These are phyloP conservation scores for Collybia sp. DNA, from an alignment of 768 basidiomycete species.

Conservation along the genomic window DNA sequence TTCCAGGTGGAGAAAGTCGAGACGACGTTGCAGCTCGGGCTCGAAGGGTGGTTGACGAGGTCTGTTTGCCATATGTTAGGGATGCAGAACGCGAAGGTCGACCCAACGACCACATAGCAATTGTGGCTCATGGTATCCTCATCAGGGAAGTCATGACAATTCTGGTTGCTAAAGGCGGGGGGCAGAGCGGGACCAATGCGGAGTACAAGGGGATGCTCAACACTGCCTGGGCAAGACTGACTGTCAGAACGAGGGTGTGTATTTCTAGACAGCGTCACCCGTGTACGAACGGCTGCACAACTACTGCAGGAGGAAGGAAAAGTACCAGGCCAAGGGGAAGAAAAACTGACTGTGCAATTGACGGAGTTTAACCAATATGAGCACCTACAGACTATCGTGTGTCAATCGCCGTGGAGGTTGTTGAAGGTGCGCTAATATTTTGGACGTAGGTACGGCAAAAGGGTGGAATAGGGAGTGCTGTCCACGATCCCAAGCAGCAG, in stretches of 20 bases:
- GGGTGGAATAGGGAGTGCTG: constrained; percentile 68
- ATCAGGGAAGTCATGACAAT: constrained; percentile 55
- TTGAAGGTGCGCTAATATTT: neutral
- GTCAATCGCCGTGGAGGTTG: constrained; percentile 16
- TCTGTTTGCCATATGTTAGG: constrained; percentile 54
- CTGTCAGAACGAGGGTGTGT: constrained; percentile 34
- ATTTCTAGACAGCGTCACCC: neutral
- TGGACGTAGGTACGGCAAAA: constrained; percentile 49
- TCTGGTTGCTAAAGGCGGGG: constrained; percentile 32
- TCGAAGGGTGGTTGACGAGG: constrained; percentile 39
- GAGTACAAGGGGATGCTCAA: constrained; percentile 53
- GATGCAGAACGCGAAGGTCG: constrained; percentile 29
- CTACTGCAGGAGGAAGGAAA: constrained; percentile 17
- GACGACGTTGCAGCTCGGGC: constrained; percentile 60
- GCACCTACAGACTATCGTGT: constrained; percentile 54
- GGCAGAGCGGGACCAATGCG: constrained; percentile 12
- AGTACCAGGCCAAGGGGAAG: constrained; percentile 12
- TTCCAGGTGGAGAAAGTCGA: constrained; percentile 69
- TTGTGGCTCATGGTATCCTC: constrained; percentile 76
- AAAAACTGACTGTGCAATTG: constrained; percentile 35
- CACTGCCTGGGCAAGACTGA: constrained; percentile 64
- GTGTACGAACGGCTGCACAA: neutral
- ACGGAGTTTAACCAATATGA: constrained; percentile 50
- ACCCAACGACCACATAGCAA: constrained; percentile 45
- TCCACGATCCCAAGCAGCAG: constrained; percentile 71